Evolutionary conservation across 768 basidiomycete genomes (phyloP), one percentile per base, ranked within the genome.

Genomic region (Boletus fagicola): DNA sequence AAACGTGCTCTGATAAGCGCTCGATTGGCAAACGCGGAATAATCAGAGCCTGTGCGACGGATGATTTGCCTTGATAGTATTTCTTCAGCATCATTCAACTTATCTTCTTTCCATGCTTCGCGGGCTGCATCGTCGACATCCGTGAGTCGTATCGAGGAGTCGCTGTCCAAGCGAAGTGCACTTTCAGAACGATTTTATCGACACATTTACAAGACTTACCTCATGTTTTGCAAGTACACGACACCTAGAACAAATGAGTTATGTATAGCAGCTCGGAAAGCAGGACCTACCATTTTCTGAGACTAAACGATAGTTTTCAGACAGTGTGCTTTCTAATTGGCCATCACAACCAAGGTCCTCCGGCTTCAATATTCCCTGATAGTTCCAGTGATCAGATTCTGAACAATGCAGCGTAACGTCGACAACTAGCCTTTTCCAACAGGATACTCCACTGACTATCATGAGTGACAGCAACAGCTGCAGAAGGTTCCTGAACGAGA

Each of bases 391-490:
- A 16, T 49, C 28, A 33, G 22, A 53, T 4, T 13, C 31, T 16
- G 30, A 13, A 20, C 3, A 16, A 53, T 31, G 15, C 28, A 22
- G 6, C 11, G 7, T 18, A 36, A 53, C 7, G 33, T 6, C 5
- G 20, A 15, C 6, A 22, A 49, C 35, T 6, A 48, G 44, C 57
- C 35, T 54, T 58, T 36, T 58, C 40, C 15, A 58, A n/a, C 16
- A 58, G 33, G 12, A 44, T n/a, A 13, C 11, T 45, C 60, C 57
- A 63, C 22, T 58, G 57, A 24, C 38, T 58, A 16, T 60, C 59
- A 13, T 60, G 59, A 26, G 48, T 50, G 28, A 60, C 43, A 18
- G 59, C 56, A 26, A 60, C 44, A 42, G 2, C 12, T 1, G 56
- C 56, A 20, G 30, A 45, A 1, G 56, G 35, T 10, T 53, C 45